Evolutionary conservation across 768 basidiomycete species (phyloP).

Genomic region (Glaciozyma martinii): DNA sequence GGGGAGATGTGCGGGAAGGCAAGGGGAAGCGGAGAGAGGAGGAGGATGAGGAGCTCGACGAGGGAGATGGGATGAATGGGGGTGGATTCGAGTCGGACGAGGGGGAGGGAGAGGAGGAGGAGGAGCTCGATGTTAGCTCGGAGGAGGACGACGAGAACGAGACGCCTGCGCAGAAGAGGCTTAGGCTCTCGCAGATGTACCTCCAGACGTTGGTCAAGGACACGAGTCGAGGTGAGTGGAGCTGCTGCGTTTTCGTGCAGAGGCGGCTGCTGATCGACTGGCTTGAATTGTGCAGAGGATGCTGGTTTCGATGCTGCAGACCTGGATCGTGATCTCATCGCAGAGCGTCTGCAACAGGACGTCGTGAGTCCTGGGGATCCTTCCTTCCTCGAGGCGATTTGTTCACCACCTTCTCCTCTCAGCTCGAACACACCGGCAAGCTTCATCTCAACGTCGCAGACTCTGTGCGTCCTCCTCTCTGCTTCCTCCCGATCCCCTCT

Average conservation of each 20-base stretch:
- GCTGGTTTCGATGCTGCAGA: constrained; percentile 85
- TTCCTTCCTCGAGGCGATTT: background rate
- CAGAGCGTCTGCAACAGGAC: constrained; percentile 80
- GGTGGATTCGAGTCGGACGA: constrained; percentile 37
- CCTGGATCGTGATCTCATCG: constrained; percentile 85
- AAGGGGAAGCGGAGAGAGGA: constrained; percentile 27
- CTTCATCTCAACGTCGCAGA: constrained; percentile 72
- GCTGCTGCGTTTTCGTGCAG: background rate
- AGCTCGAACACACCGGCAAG: constrained; percentile 75
- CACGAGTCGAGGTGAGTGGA: constrained; percentile 47
- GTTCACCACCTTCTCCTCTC: background rate
- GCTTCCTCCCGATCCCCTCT: constrained; percentile 8
- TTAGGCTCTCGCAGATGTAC: constrained; percentile 83
- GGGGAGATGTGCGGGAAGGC: constrained; percentile 1
- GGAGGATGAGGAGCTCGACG: constrained; percentile 21
- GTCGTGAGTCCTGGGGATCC: constrained; percentile 46
- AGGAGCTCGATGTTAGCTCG: constrained; percentile 44
- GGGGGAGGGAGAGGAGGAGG: constrained; percentile 32
- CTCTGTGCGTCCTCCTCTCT: constrained; percentile 6
- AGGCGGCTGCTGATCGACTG: background rate
- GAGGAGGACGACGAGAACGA: constrained; percentile 74
- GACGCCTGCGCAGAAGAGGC: constrained; percentile 84
- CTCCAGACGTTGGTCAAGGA: constrained; percentile 72
- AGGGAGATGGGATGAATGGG: constrained; percentile 10
- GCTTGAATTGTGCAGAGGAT: constrained; percentile 56